Evolutionary conservation across 108 stramenopile genomes (phyloP), one percentile per base, ranked within the genome.

Genomic region (Cyclotella kingstonii): DNA sequence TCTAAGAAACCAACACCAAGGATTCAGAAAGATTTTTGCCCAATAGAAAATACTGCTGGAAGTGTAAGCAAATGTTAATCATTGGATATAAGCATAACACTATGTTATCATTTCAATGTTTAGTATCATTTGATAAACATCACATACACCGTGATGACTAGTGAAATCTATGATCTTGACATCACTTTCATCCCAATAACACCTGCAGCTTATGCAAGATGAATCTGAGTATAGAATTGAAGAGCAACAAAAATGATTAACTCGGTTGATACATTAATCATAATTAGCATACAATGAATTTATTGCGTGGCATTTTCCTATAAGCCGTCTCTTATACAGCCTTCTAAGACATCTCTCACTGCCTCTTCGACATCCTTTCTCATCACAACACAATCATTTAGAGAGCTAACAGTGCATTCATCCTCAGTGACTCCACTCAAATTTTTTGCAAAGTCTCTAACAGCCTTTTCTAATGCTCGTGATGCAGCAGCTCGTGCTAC

Each of bases 401-500:
- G 82, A 11, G 69, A 57, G 54, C 58, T 58, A 23, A 21, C 45
- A 18, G 38, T 44, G 17, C 28, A 17, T 27, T 23, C 78, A 17
- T 58, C 44, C 18, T 52, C 54, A 0, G 70, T 60, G 7, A 41
- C 42, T 0, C 41, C 47, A 5, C 34, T 38, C 12, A 76, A 10
- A 40, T 65, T 55, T 33, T 71, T 72, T 15, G 77, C 71, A 64
- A 85, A 81, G 26, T 73, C 80, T 56, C 65, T 64, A 0, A 93
- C 88, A 28, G 86, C 86, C 36, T 88, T 54, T 66, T 93, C 87
- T 46, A 89, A 61, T 33, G 78, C 78, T 17, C 82, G 84, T 55
- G 84, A 85, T 40, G 91, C 91, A 0, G 91, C 91, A 12, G 91
- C 91, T 35, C 91, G 62, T 22, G 83, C 76, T 9, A 89, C 86